phyloP scores from a whole-genome alignment of 345 rosid species.

The Eucalyptus polybractea region DNA sequence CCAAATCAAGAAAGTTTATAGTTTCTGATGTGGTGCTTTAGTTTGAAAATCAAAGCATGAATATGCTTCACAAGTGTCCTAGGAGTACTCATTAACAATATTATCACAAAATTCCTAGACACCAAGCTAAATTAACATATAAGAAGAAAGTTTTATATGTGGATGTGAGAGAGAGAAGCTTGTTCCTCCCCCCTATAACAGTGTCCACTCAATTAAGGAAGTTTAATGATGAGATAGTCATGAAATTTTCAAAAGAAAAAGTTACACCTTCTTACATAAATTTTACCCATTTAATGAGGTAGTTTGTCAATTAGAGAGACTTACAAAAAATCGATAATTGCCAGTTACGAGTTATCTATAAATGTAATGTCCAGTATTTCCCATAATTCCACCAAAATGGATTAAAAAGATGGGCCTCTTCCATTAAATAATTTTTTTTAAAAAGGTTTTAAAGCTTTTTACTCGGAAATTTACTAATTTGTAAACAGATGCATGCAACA shows the following conservation, averaged over 20 bases:
- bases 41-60: not conserved
- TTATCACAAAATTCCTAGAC: not conserved
- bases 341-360: not conserved
- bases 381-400: not conserved
- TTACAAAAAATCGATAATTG: not conserved
- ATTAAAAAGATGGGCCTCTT: not conserved
- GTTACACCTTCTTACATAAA: not conserved
- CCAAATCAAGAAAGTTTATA: not conserved
- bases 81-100: not conserved
- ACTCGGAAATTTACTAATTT: not conserved
- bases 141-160: not conserved
- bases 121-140: not conserved
- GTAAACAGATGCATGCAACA: not conserved
- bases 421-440: not conserved
- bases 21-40: not conserved
- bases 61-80: not conserved
- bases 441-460: not conserved
- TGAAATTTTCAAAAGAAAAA: not conserved
- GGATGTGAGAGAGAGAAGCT: not conserved
- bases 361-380: not conserved
- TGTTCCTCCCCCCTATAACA: not conserved
- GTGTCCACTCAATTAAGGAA: not conserved
- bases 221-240: not conserved
- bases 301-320: not conserved
- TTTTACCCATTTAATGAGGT: not conserved